Base-by-base conservation (phyloP, 2,329 filamentous ascomycete genomes). In the Fusarium decemcellulare region DNA sequence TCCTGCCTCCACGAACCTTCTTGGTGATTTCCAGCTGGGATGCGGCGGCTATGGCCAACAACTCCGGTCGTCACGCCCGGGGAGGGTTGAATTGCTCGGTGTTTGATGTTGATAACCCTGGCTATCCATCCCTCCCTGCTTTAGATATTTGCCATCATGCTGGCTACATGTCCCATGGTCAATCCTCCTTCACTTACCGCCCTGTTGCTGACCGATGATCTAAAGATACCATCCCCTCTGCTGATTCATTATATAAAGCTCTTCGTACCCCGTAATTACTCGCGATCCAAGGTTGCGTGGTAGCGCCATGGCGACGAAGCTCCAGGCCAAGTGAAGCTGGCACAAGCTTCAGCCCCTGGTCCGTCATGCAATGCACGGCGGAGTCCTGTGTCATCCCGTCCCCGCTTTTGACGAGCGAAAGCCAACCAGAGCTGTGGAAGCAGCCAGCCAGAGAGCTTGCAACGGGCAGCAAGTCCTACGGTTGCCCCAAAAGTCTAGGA, bases 291-390 rank as follows among this genome's bases (percentile, higher is more conserved):
- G 48, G 51, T 63, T 63, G 58, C 55, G 63, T 62, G 63, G 62
- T 62, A 65, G 62, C 34, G 51, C 50, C 46, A 53, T 55, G 44
- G 37, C 32, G 30, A 40, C 29, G 36, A 37, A 32, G 63, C 42
- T 43, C 51, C 44, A 50, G 54, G 53, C 57, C 46, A 64, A 64
- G 61, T 65, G 69, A 70, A 60, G 69, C 70, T 60, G 66, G 63
- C 58, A 74, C 72, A 74, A 74, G 70, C 70, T 74, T 67, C 63
- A 53, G 61, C 61, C 61, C 62, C 61, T 67, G 60, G 65, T 63
- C 63, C 56, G 42, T 65, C 65, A 71, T 73, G 65, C 70, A 71
- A 73, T 74, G 72, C 72, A 67, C 39, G 50, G 44, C 63, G 59
- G 50, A 65, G 52, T 52, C 58, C 66, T 70, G 67, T 70, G 54